These are phyloP conservation scores for Cytospora paraplurivora DNA, from an alignment of 2,329 filamentous ascomycete genomes.

Conservation along the genomic window DNA sequence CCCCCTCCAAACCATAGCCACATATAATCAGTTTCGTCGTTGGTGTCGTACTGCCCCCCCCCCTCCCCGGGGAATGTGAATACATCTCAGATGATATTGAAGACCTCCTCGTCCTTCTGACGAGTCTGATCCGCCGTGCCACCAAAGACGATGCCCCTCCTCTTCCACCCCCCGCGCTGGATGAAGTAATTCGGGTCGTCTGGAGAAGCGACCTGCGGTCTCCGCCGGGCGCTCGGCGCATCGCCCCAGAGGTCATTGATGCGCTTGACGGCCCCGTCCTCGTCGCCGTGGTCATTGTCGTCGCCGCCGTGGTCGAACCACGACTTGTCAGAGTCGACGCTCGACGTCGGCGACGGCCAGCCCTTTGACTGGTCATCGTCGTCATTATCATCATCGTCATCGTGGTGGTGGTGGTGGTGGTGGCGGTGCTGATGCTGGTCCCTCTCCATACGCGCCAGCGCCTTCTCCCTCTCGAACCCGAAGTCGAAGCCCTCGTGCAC, in stretches of 20 bases:
- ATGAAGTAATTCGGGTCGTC: constrained; percentile 36
- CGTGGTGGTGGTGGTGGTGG: not conserved
- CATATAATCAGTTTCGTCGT: not conserved
- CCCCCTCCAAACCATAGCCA: constrained; percentile 8
- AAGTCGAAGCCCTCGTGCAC: constrained; percentile 41
- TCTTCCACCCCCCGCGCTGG: constrained; percentile 42
- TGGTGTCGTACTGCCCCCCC: not conserved
- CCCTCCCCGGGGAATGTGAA: not conserved
- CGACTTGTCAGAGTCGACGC: constrained; percentile 28
- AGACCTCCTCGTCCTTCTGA: constrained; percentile 36
- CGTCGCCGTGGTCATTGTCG: constrained; percentile 7
- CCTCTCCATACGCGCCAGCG: constrained; percentile 13
- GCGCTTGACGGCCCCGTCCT: constrained; percentile 22
- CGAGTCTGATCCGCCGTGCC: constrained; percentile 24
- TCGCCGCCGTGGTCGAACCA: constrained; percentile 25
- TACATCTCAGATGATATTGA: constrained; percentile 29
- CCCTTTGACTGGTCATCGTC: constrained; percentile 20
- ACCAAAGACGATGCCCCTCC: constrained; percentile 40
- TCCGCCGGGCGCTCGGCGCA: constrained; percentile 27
- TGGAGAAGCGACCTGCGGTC: constrained; percentile 29
- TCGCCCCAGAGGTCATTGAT: constrained; percentile 18
- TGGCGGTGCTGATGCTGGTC: not conserved
- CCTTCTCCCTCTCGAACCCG: constrained; percentile 33
- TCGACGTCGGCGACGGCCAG: constrained; percentile 28
- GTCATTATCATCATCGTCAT: not conserved